phyloP scores from a whole-genome alignment of 345 rosid genomes.

The Rhodomyrtus tomentosa region DNA sequence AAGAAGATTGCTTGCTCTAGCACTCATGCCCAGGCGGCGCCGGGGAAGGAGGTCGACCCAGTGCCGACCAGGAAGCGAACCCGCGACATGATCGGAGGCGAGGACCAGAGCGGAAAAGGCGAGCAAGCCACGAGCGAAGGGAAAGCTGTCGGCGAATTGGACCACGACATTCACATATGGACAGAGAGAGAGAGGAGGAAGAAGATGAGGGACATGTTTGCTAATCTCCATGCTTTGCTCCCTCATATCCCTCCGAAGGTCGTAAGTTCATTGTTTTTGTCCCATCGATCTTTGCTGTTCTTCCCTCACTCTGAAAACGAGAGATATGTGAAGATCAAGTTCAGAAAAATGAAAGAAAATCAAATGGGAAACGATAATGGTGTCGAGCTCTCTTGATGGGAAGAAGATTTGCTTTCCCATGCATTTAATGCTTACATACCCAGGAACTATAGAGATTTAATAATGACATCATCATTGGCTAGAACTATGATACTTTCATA shows the following conservation, averaged over 20 bases:
- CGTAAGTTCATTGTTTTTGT: neutral
- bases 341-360: neutral
- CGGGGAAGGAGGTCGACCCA: neutral
- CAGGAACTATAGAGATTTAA: neutral
- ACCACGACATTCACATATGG: slow-evolving; percentile 34
- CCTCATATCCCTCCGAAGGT: slow-evolving; percentile 41
- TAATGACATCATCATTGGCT: neutral
- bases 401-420: neutral
- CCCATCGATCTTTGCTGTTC: neutral
- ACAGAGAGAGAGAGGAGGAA: slow-evolving; percentile 57
- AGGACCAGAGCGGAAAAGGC: neutral
- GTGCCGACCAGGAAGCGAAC: neutral
- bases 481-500: neutral
- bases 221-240: slow-evolving; percentile 40
- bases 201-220: slow-evolving; percentile 53
- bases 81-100: neutral
- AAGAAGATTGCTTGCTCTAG: slow-evolving; percentile 1
- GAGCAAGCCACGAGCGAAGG: neutral
- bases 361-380: neutral
- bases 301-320: neutral
- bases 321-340: neutral
- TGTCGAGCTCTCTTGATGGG: neutral
- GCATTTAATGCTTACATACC: neutral
- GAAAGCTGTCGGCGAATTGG: slow-evolving; percentile 14
- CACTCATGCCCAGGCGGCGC: neutral